A percentile compares a stretch with the other conserved stretches of the same genome.
phyloP scores from a whole-genome alignment of 306 rosid genomes.

The Cyamopsis tetragonoloba region DNA sequence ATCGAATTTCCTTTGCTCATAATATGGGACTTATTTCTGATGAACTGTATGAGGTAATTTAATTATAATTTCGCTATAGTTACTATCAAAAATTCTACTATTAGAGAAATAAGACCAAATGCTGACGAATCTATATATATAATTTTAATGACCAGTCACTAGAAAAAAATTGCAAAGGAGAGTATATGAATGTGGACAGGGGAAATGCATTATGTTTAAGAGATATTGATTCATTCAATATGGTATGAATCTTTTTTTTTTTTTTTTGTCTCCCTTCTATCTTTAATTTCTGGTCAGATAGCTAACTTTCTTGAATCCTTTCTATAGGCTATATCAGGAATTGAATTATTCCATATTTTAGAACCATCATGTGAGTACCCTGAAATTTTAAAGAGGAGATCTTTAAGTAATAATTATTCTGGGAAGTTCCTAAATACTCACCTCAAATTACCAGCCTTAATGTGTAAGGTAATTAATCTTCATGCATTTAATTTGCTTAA shows the following conservation, averaged over 20 bases:
- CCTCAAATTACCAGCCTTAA: constrained; percentile 27
- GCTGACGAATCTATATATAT: neutral
- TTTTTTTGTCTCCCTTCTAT: neutral
- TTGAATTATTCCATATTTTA: constrained; percentile 18
- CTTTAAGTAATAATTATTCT: neutral
- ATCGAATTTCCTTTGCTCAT: constrained; percentile 34
- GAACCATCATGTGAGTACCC: constrained; percentile 16
- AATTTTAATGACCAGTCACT: constrained; percentile 32
- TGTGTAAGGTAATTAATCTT: constrained; percentile 41
- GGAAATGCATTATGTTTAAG: constrained; percentile 30
- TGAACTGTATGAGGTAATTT: constrained; percentile 47
- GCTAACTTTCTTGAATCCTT: too few relatives aligned
- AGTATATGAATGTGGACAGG: constrained; percentile 21
- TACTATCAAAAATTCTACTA: neutral
- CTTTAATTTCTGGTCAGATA: neutral
- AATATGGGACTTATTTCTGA: constrained; percentile 53
- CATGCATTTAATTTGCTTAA: neutral
- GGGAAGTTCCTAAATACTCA: neutral
- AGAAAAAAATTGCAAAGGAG: constrained; percentile 37
- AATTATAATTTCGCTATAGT: neutral
- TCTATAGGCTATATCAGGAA: constrained; percentile 29
- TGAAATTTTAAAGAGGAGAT: constrained; percentile 1
- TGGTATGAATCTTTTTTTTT: constrained; percentile 10
- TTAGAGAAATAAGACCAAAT: too few relatives aligned
- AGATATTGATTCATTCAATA: neutral